These are phyloP conservation scores for Odontarrhena argentea DNA, from an alignment of 345 rosid species.

Conservation along the genomic window DNA sequence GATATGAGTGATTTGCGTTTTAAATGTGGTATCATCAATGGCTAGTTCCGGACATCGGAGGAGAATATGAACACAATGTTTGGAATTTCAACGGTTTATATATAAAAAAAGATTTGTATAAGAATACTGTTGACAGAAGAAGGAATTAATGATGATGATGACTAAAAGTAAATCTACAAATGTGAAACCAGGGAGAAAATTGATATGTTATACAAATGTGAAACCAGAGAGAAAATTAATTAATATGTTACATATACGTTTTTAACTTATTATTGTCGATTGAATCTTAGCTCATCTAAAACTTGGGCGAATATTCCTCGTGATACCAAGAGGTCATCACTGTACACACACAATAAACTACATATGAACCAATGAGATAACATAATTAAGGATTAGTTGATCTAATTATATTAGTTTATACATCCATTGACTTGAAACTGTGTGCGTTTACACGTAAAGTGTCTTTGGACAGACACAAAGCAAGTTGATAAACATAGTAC, in stretches of 20 bases:
- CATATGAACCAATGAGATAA: slow-evolving; percentile 24
- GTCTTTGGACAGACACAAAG: background rate
- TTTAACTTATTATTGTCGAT: background rate
- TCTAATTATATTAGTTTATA: background rate
- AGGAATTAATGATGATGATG: too few species aligned
- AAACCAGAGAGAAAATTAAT: too few species aligned
- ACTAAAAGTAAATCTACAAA: too few species aligned
- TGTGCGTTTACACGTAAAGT: slow-evolving; percentile 37
- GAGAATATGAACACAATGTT: too few species aligned
- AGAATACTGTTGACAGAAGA: too few species aligned
- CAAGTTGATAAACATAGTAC: slow-evolving; percentile 45
- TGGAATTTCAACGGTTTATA: too few species aligned
- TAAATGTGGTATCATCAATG: too few species aligned
- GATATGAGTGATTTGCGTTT: too few species aligned
- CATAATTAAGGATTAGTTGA: slow-evolving; percentile 1
- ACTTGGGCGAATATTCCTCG: slow-evolving; percentile 11
- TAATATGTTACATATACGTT: background rate
- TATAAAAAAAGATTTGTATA: too few species aligned
- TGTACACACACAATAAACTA: background rate
- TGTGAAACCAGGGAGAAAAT: too few species aligned
- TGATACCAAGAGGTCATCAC: background rate
- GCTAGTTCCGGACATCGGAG: too few species aligned
- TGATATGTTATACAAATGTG: too few species aligned
- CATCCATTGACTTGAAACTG: slow-evolving; percentile 32
- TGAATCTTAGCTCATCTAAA: slow-evolving; percentile 1